These are phyloP conservation scores for Coleophoma eucalyptorum DNA, from an alignment of 2,329 filamentous ascomycete genomes.

Conservation along the genomic window DNA sequence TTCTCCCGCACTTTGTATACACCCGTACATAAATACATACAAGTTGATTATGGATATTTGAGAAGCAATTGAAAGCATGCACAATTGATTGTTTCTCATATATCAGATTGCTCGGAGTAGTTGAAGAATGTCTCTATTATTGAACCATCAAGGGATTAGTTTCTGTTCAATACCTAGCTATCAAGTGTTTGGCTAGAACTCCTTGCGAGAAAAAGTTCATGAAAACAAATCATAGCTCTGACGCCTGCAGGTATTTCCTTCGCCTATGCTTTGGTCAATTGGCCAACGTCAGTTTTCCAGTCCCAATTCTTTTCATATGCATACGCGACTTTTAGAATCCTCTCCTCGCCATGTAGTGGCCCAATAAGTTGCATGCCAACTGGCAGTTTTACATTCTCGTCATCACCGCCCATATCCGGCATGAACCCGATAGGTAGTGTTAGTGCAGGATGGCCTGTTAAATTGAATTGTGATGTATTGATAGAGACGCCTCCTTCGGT, in stretches of 20 bases:
- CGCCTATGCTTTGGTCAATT: not conserved
- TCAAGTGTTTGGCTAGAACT: too few species aligned
- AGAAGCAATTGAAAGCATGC: too few species aligned
- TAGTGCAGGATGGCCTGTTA: constrained; percentile 51
- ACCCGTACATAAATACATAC: too few species aligned
- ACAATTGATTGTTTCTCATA: too few species aligned
- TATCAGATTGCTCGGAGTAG: too few species aligned
- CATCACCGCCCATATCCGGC: constrained; percentile 30
- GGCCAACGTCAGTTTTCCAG: constrained; percentile 26
- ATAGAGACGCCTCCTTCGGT: constrained; percentile 47
- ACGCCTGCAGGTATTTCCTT: not conserved
- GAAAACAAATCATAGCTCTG: not conserved
- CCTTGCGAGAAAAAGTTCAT: too few species aligned
- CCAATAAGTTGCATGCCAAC: constrained; percentile 53
- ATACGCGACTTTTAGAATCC: constrained; percentile 37
- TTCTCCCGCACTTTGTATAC: too few species aligned
- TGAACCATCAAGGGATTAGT: too few species aligned
- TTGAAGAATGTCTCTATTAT: too few species aligned
- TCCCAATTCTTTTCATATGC: constrained; percentile 41
- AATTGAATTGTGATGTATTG: constrained; percentile 54
- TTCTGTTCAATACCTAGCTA: too few species aligned
- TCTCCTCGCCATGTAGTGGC: constrained; percentile 43
- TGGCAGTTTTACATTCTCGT: constrained; percentile 32
- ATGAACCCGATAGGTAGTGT: constrained; percentile 44
- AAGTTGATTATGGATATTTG: too few species aligned